Percentiles rank a stretch among this genome's conserved stretches.
Evolutionary conservation across 2,329 filamentous ascomycete species (phyloP).

Genomic region (Pyricularia grisea): DNA sequence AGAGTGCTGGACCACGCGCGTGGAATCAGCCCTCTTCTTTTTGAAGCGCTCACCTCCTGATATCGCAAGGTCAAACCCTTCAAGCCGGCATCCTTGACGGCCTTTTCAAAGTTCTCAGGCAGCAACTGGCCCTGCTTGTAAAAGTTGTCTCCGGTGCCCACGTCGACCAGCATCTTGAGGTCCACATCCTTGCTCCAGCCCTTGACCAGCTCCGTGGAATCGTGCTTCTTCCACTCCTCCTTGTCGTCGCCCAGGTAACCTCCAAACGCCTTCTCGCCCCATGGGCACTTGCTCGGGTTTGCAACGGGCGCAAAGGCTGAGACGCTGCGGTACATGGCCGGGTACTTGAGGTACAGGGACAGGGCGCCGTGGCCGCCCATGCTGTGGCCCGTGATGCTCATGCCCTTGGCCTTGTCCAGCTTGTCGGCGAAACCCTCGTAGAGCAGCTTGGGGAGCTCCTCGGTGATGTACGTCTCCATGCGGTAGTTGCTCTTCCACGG

Average conservation of each 20-base stretch:
- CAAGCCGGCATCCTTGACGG: slow-evolving; percentile 66
- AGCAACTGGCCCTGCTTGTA: slow-evolving; percentile 90
- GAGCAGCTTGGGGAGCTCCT: slow-evolving; percentile 72
- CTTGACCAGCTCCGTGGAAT: slow-evolving; percentile 83
- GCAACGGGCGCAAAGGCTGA: slow-evolving; percentile 85
- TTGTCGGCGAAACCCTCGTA: slow-evolving; percentile 58
- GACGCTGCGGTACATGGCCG: slow-evolving; percentile 79
- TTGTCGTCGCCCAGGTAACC: slow-evolving; percentile 79
- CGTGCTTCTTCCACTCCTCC: slow-evolving; percentile 77
- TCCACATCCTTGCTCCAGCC: slow-evolving; percentile 51
- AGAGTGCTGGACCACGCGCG: not conserved
- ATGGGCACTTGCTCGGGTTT: slow-evolving; percentile 78
- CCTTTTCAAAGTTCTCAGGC: slow-evolving; percentile 83
- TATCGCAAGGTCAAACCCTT: slow-evolving; percentile 69
- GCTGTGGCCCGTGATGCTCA: slow-evolving; percentile 86
- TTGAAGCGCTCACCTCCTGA: slow-evolving; percentile 49
- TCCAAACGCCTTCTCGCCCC: slow-evolving; percentile 90
- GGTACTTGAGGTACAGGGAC: slow-evolving; percentile 85
- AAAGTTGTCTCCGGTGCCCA: slow-evolving; percentile 91
- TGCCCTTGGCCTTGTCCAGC: slow-evolving; percentile 54
- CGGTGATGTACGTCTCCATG: slow-evolving; percentile 91
- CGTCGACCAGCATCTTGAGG: slow-evolving; percentile 77
- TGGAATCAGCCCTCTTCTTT: not conserved
- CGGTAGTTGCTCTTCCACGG: slow-evolving; percentile 74
- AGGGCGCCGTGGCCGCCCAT: slow-evolving; percentile 97